Evolutionary conservation across 2,329 filamentous ascomycete species (phyloP).

Genomic region (Colletotrichum lini): DNA sequence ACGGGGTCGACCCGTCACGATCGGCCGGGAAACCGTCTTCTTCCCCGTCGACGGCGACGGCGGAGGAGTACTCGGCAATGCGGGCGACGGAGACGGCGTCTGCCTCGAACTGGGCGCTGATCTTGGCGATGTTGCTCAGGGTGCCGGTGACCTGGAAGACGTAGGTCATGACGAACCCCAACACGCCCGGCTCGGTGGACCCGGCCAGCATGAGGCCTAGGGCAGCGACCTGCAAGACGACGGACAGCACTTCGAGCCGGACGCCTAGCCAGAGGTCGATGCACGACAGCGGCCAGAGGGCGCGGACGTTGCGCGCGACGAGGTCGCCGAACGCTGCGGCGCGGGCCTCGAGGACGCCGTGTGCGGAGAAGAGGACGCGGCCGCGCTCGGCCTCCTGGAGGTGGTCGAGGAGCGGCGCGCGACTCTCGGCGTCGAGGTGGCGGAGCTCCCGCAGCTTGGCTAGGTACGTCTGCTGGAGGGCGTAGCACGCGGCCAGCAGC

Average conservation of each 20-base stretch:
- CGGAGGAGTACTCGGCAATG: constrained; percentile 48
- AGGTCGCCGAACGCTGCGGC: neutral
- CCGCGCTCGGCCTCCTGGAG: constrained; percentile 22
- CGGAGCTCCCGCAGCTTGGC: constrained; percentile 7
- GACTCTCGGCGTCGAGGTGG: constrained; percentile 14
- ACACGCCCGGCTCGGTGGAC: constrained; percentile 10
- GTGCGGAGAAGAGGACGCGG: constrained; percentile 11
- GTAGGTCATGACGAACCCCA: constrained; percentile 37
- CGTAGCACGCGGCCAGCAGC: constrained; percentile 6
- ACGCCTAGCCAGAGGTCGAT: constrained; percentile 29
- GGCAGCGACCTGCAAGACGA: constrained; percentile 9
- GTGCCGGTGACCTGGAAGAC: constrained; percentile 29
- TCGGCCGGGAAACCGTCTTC: no score
- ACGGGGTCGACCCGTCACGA: constrained; percentile 25
- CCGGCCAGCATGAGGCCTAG: neutral
- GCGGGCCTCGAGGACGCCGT: constrained; percentile 2
- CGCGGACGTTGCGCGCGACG: constrained; percentile 10
- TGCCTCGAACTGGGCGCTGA: constrained; percentile 45
- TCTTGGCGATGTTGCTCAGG: constrained; percentile 25
- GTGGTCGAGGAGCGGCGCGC: constrained; percentile 5
- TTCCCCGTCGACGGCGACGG: constrained; percentile 35
- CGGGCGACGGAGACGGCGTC: constrained; percentile 49
- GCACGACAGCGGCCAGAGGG: constrained; percentile 3
- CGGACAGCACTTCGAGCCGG: constrained; percentile 26
- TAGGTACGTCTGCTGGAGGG: constrained; percentile 2